Base-by-base conservation (phyloP, 225 moss, liverwort and hornwort species). In the Physcomitrellopsis africana region DNA sequence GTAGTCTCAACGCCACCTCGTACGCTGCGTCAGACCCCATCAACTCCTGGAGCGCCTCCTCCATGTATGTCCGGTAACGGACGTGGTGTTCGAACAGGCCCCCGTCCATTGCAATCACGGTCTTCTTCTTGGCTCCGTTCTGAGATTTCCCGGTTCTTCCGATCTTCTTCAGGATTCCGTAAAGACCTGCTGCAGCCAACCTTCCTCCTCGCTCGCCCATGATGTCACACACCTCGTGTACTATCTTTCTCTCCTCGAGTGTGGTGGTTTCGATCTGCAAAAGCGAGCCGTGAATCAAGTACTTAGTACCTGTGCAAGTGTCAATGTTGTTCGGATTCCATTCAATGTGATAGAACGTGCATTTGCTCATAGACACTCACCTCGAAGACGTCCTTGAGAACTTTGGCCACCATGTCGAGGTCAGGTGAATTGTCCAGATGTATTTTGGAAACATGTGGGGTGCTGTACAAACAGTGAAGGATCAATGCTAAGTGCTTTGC, bases 51-150 rank as follows among this genome's bases (percentile, higher is more conserved):
- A 90, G 82, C 37, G 93, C 92, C 0, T 78, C 78, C 63, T 90
- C 87, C 90, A 96, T 92, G 75, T 93, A 87, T 0, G 75, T 87
- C 57, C 90, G 89, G 76, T 89, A 96, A 14, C 87, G 89, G 11
- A 63, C 74, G 62, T 96, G 90, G 70, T 96, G 96, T 57, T 96
- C 96, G 69, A 87, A 96, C 27, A 96, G 67, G 8, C 96, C 96
- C 11, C 96, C 96, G 77, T 96, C 96, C 93, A 96, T 93, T 44
- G 96, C 96, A 26, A 96, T 86, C 29, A 93, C 96, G 6, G 93
- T 93, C 83, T 85, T 92, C 76, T 93, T 82, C 86, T 84, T 85
- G 17, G 62, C 24, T 61, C 88, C 90, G 63, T 93, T 96, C 41
- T 75, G 69, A 0, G 18, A 46, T 60, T 76, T 57, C 10, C 81